Evolutionary conservation across 805 yeast species (phyloP).

Genomic region (Yueomyces sp.): DNA sequence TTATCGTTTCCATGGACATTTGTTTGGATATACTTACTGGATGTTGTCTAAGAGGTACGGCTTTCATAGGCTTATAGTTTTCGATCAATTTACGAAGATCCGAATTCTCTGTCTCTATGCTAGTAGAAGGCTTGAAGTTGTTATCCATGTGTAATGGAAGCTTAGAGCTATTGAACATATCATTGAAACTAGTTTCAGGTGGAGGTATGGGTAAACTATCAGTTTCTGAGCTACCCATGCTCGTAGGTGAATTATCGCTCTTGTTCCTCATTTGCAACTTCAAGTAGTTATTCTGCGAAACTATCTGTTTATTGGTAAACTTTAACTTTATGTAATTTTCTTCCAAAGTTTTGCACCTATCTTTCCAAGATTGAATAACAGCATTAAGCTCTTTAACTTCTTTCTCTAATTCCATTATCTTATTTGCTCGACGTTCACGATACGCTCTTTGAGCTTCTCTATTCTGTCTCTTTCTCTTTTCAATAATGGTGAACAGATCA

Average conservation of each 20-base stretch:
- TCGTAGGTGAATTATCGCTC: too few species aligned
- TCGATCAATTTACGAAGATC: constrained; percentile 16
- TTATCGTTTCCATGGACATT: background rate
- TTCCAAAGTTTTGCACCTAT: constrained; percentile 27
- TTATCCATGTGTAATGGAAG: background rate
- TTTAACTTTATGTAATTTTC: constrained; percentile 6
- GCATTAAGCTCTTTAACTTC: constrained; percentile 17
- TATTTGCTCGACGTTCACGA: constrained; percentile 73
- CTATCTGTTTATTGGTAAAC: too few species aligned
- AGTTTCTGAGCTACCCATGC: background rate
- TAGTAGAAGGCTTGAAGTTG: background rate
- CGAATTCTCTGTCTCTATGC: background rate
- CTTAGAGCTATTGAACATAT: background rate
- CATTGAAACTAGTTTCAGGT: constrained; percentile 25
- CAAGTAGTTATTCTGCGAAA: too few species aligned
- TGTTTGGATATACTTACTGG: background rate
- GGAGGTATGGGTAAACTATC: too few species aligned
- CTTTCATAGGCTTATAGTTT: constrained; percentile 45
- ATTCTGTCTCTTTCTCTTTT: constrained; percentile 82
- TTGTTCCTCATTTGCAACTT: too few species aligned
- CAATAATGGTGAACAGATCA: constrained; percentile 46
- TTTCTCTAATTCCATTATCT: constrained; percentile 68
- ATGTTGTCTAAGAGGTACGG: constrained; percentile 30
- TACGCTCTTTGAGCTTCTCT: constrained; percentile 89
- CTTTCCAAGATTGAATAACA: constrained; percentile 51